phyloP scores from a whole-genome alignment of 1,284 basidiomycete genomes.

The Irpex sp. region DNA sequence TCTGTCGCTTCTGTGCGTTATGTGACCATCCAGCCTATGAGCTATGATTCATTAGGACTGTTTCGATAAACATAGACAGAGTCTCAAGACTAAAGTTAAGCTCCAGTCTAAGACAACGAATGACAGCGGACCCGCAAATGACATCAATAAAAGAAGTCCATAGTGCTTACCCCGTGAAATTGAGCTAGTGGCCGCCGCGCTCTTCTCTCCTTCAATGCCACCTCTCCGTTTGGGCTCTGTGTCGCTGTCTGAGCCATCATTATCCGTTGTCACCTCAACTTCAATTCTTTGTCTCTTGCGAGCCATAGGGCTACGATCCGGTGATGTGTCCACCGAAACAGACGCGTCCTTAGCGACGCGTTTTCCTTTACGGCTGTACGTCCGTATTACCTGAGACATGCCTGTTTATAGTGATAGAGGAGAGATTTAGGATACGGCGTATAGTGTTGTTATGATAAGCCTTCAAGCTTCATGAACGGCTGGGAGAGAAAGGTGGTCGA shows the following conservation, averaged over 20 bases:
- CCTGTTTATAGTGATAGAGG: too few species aligned
- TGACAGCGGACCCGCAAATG: too few species aligned
- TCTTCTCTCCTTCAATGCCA: background rate
- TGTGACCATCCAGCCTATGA: background rate
- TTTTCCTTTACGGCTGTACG: conserved; percentile 14
- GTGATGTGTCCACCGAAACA: conserved; percentile 16
- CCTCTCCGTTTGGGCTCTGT: background rate
- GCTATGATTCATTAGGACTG: background rate
- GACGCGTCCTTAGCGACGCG: conserved; percentile 7
- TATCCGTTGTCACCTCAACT: conserved; percentile 13
- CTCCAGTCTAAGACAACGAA: too few species aligned
- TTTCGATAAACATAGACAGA: background rate
- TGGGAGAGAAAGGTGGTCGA: background rate
- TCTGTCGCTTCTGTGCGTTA: background rate
- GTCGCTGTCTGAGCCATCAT: background rate
- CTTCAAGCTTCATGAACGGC: too few species aligned
- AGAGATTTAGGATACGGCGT: too few species aligned
- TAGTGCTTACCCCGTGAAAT: background rate
- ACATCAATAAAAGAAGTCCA: background rate
- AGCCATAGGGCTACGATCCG: conserved; percentile 6
- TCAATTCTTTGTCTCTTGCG: conserved; percentile 17
- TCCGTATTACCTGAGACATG: conserved; percentile 6
- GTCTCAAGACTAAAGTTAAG: background rate
- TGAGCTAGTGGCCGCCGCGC: background rate
- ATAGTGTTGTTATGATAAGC: too few species aligned